phyloP scores from a whole-genome alignment of 495 filamentous ascomycete species.

The Penicillium samsonianum region DNA sequence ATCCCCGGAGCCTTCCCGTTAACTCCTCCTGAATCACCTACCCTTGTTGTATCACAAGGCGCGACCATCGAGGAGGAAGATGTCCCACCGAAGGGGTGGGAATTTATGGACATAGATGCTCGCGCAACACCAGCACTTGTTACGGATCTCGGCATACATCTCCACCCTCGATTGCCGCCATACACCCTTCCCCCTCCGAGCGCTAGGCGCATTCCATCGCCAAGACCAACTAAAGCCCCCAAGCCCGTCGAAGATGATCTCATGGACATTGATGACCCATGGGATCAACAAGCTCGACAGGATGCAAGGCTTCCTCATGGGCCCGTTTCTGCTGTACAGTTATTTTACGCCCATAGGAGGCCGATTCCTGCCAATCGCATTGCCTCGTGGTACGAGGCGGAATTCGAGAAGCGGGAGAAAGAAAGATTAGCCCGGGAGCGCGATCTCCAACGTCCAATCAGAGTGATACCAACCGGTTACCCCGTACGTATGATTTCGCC shows the following conservation, averaged over 20 bases:
- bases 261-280: conserved; percentile 30
- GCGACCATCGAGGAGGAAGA: conserved; percentile 8
- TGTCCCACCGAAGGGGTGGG: conserved; percentile 8
- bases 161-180: conserved; percentile 21
- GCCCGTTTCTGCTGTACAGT: conserved; percentile 41
- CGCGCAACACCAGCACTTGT: conserved; percentile 14
- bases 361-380: conserved; percentile 37
- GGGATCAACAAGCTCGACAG: conserved; percentile 16
- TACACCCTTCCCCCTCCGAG: conserved; percentile 11
- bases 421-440: conserved; percentile 15
- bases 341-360: conserved; percentile 29
- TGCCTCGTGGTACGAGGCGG: conserved; percentile 34
- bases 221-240: conserved; percentile 4
- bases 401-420: conserved; percentile 30
- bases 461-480: conserved; percentile 30
- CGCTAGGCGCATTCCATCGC: conserved; percentile 4
- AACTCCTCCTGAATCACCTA: conserved; percentile 23
- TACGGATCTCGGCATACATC: conserved; percentile 26
- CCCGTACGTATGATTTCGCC: conserved; percentile 47
- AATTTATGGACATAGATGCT: conserved; percentile 18
- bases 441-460: conserved; percentile 18
- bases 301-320: conserved; percentile 28
- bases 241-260: conserved; percentile 13
- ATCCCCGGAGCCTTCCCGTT: conserved; percentile 29
- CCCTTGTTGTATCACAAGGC: conserved; percentile 9